Evolutionary conservation across 768 basidiomycete species (phyloP), one percentile per base, ranked within the genome.

Genomic region (Glaciozyma martinii): DNA sequence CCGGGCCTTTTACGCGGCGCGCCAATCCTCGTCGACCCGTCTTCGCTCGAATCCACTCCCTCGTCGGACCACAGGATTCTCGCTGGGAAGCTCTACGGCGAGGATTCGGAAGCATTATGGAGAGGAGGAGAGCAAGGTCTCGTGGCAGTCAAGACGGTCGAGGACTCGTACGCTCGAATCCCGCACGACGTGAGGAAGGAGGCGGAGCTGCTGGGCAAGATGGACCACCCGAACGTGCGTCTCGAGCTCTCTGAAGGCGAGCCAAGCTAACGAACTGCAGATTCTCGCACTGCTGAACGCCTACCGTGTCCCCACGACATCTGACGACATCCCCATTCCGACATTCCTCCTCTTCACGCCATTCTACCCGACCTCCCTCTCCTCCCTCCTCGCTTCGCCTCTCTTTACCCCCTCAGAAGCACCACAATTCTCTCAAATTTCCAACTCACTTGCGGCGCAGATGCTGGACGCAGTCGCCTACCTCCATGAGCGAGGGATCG

Each of bases 381-480:
- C 70, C 67, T 1, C 67, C 65, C 59, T 73, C 68, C 59, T 72
- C 67, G 49, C 65, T 74, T 37, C 29, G 4, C 60, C 72, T 40
- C 56, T 66, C 43, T 70, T 72, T 52, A 46, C 56, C 2, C 30
- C 67, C 21, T 60, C 67, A 16, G 33, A 10, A 5, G 21, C 5
- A 58, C 37, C 62, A 5, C 72, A 75, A 1, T 89, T 90, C 74
- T 70, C 70, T 42, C 55, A 78, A 32, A 74, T 87, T 32, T 74
- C 84, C 0, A 82, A 82, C 69, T 84, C 86, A 3, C 76, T 93
- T 66, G 78, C 86, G 19, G 81, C 81, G 68, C 90, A 94, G 68
- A 77, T 85, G 37, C 75, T 89, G 5, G 76, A 76, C 2, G 90
- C 85, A 1, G 73, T 91, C 1, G 79, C 80, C 0, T 86, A 87